These are phyloP conservation scores for Diutina ranongensis DNA, from an alignment of 1,139 yeast genomes.

Conservation along the genomic window DNA sequence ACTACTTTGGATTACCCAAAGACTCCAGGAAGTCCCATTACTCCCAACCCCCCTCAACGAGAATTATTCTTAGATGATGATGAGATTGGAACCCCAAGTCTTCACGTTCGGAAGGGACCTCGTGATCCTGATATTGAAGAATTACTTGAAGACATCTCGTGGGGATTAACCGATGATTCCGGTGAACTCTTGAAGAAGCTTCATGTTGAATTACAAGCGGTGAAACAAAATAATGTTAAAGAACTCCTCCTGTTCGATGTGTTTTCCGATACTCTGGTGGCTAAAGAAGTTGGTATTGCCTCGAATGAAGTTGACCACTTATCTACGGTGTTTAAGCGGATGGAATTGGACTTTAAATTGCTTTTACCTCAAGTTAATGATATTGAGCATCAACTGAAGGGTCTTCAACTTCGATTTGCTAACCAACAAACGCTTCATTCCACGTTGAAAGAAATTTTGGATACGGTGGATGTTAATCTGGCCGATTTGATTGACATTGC, in stretches of 20 bases:
- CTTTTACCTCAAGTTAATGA: constrained; percentile 3
- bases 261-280: constrained; percentile 22
- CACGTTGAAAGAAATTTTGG: constrained; percentile 56
- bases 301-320: constrained; percentile 56
- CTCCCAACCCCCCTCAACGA: background rate
- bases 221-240: constrained; percentile 27
- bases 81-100: background rate
- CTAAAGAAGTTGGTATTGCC: constrained; percentile 30
- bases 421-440: constrained; percentile 66
- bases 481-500: constrained; percentile 40
- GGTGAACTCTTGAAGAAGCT: constrained; percentile 45
- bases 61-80: background rate
- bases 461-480: constrained; percentile 56
- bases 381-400: constrained; percentile 16
- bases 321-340: constrained; percentile 33
- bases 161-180: constrained; percentile 60
- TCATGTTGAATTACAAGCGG: constrained; percentile 24
- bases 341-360: constrained; percentile 27
- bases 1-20: background rate
- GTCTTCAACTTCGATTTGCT: constrained; percentile 73
- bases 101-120: constrained; percentile 19
- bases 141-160: constrained; percentile 60
- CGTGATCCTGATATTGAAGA: constrained; percentile 42
- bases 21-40: background rate
- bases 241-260: constrained; percentile 27